A percentile compares a stretch with the other conserved stretches of the same genome.
Evolutionary conservation across 2,329 filamentous ascomycete genomes (phyloP).

Genomic region (Penicillium aurantiogriseum): DNA sequence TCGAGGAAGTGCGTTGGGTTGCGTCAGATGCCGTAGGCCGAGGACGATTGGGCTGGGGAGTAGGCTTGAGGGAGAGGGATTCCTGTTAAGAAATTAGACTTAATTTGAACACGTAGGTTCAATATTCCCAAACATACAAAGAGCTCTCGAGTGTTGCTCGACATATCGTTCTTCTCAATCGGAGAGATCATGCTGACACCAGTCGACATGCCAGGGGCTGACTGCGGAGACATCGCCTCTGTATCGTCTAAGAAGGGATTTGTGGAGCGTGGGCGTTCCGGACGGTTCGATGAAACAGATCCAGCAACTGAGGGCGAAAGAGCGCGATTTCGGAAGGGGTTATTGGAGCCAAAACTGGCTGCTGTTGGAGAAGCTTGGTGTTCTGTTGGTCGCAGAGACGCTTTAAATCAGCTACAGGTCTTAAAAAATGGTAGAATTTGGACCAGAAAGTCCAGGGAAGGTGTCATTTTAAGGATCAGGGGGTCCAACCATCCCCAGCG

Average conservation of each 20-base stretch:
- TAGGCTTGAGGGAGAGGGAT: conserved; percentile 38
- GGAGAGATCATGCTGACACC: conserved; percentile 31
- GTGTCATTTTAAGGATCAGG: conserved; percentile 9
- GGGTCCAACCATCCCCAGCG: background rate
- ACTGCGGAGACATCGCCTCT: conserved; percentile 40
- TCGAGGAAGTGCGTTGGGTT: conserved; percentile 25
- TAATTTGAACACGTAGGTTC: background rate
- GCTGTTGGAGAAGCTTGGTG: conserved; percentile 35
- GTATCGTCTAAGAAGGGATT: conserved; percentile 61
- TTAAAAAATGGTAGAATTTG: background rate
- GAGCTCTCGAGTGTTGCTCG: conserved; percentile 55
- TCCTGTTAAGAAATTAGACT: conserved; percentile 29
- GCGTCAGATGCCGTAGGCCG: conserved; percentile 33
- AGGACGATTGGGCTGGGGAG: conserved; percentile 39
- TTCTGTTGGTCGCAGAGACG: conserved; percentile 17
- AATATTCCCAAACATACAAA: conserved; percentile 53
- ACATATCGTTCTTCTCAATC: conserved; percentile 40
- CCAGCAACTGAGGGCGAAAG: conserved; percentile 36
- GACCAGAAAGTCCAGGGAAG: background rate
- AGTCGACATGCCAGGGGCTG: conserved; percentile 28
- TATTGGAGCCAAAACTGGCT: conserved; percentile 47
- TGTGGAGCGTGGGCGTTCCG: conserved; percentile 54
- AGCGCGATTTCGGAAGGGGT: conserved; percentile 51
- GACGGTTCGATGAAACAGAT: conserved; percentile 31
- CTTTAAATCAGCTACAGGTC: conserved; percentile 5